A percentile compares a stretch with the other conserved stretches of the same genome.
These are phyloP conservation scores for Closterium sp. DNA, from an alignment of 139 green algal species.

Conservation along the genomic window DNA sequence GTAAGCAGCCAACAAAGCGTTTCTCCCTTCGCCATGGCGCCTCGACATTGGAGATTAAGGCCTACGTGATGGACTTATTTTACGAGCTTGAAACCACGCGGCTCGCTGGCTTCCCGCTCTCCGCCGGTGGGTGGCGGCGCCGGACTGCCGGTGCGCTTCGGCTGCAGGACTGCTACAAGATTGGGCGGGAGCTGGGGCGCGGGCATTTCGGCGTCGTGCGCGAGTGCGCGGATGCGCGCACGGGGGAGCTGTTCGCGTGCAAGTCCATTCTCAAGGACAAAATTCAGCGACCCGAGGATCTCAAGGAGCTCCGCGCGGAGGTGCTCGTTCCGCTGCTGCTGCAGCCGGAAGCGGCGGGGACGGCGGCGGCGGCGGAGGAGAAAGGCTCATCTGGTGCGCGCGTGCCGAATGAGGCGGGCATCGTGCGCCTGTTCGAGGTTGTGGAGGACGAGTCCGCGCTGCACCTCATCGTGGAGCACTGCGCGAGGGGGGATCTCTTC, in stretches of 20 bases:
- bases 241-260: slow-evolving; percentile 68
- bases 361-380: slow-evolving; percentile 64
- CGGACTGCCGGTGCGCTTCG: background rate
- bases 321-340: slow-evolving; percentile 81
- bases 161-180: slow-evolving; percentile 3
- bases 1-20: no score
- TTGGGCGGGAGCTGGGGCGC: slow-evolving; percentile 17
- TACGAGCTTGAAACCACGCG: background rate
- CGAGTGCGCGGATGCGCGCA: slow-evolving; percentile 16
- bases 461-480: slow-evolving; percentile 78
- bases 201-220: slow-evolving; percentile 36
- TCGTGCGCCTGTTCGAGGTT: background rate
- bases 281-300: slow-evolving; percentile 73
- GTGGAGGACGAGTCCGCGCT: slow-evolving; percentile 19
- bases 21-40: background rate
- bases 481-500: slow-evolving; percentile 90
- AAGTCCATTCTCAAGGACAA: slow-evolving; percentile 92
- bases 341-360: slow-evolving; percentile 77
- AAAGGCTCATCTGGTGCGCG: background rate
- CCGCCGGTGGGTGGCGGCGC: background rate
- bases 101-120: background rate
- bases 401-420: background rate
- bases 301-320: slow-evolving; percentile 89
- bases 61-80: background rate
- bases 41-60: background rate